These are phyloP conservation scores for Pichia nanzhaoensis DNA, from an alignment of 805 yeast genomes.

Conservation along the genomic window DNA sequence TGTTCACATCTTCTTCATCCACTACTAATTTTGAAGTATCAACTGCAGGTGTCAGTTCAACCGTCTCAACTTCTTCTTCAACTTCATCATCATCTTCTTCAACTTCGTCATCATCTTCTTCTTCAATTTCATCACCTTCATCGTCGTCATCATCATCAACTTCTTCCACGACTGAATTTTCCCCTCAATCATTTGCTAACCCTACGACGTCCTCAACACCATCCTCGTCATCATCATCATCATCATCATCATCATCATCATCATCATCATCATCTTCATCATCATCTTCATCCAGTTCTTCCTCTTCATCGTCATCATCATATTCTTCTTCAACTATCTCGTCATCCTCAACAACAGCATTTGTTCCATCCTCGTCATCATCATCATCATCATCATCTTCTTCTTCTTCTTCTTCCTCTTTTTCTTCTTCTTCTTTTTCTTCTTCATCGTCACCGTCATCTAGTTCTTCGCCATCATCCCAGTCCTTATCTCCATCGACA, in stretches of 20 bases:
- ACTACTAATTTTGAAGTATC: too few relatives aligned
- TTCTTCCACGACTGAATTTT: background rate
- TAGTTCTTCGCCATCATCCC: constrained; percentile 6
- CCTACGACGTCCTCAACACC: constrained; percentile 10
- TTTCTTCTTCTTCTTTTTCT: constrained; percentile 7
- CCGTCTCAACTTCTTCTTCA: background rate
- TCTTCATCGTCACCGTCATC: background rate
- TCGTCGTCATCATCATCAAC: constrained; percentile 7
- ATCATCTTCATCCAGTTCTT: background rate
- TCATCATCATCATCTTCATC: constrained; percentile 6
- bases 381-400: constrained; percentile 3
- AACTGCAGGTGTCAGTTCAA: background rate
- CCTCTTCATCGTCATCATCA: constrained; percentile 14
- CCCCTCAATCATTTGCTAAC: constrained; percentile 10
- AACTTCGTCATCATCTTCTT: too few relatives aligned
- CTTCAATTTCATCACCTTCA: constrained; percentile 5
- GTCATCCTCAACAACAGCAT: background rate
- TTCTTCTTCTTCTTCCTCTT: constrained; percentile 4
- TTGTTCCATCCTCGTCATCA: constrained; percentile 1
- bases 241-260: constrained; percentile 5
- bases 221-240: constrained; percentile 2
- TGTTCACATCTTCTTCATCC: constrained; percentile 3
- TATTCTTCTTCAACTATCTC: constrained; percentile 5
- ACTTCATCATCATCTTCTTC: background rate
- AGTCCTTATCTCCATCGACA: constrained; percentile 8